Conservation (phyloP, 306 rosid genomes). For the Crataegus laevigata region DNA sequence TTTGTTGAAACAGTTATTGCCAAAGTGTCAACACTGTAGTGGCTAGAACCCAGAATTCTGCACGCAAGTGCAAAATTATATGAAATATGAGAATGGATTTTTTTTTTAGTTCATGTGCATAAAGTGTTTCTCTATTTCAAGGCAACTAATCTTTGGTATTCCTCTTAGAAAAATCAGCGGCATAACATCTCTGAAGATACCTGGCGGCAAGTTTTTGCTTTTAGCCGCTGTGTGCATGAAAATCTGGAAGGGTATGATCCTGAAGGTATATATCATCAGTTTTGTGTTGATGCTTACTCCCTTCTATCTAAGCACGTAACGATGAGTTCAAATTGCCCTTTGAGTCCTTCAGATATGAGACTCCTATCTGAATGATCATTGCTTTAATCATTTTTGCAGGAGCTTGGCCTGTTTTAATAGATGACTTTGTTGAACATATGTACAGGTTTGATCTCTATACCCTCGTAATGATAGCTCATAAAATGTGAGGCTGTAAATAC, state of each 20-base stretch:
- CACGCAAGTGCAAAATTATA: not conserved
- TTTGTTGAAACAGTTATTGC: not conserved
- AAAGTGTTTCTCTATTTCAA: not conserved
- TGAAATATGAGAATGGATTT: not conserved
- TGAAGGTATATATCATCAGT: constrained; percentile 53
- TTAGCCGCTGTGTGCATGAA: constrained; percentile 83
- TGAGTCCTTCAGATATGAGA: not conserved
- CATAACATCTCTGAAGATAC: constrained; percentile 95
- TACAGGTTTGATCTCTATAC: constrained; percentile 67
- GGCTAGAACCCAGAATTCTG: not conserved
- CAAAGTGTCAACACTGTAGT: not conserved
- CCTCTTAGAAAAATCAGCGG: constrained; percentile 74
- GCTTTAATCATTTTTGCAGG: constrained; percentile 41
- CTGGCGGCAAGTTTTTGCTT: constrained; percentile 93
- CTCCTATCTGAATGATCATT: not conserved
- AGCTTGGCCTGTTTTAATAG: constrained; percentile 98
- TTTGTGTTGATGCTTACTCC: not conserved
- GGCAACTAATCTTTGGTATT: constrained; percentile 30
- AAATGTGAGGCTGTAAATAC: not conserved
- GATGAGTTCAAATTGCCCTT: not conserved
- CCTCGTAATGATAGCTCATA: not conserved
- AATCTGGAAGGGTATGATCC: constrained; percentile 90
- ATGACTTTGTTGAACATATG: constrained; percentile 94
- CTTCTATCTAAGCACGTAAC: not conserved
- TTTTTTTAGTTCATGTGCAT: not conserved